Evolutionary conservation across 768 basidiomycete species (phyloP).

Genomic region (Amanita jacksonii): DNA sequence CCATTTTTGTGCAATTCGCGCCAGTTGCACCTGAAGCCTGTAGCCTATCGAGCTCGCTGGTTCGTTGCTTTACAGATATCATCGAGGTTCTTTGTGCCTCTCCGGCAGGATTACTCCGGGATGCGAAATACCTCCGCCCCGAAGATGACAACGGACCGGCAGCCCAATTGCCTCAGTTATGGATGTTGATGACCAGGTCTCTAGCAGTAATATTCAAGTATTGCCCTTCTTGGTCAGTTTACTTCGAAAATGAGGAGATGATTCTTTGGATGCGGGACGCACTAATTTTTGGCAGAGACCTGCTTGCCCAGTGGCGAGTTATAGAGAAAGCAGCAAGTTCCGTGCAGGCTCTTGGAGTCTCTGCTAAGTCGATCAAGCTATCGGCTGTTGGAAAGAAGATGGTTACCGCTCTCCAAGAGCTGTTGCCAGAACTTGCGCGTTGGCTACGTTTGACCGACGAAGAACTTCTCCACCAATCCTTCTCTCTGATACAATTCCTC

Average conservation of each 20-base stretch:
- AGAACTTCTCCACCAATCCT: constrained; percentile 85
- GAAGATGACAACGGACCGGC: constrained; percentile 36
- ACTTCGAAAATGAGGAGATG: constrained; percentile 79
- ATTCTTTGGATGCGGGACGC: constrained; percentile 98
- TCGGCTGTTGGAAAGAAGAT: constrained; percentile 62
- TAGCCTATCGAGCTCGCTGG: constrained; percentile 80
- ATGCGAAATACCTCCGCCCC: constrained; percentile 37
- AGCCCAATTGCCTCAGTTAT: constrained; percentile 56
- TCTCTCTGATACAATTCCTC: constrained; percentile 70
- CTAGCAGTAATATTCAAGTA: constrained; percentile 79
- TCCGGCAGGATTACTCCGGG: constrained; percentile 61
- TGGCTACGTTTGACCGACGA: constrained; percentile 93
- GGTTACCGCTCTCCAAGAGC: constrained; percentile 66
- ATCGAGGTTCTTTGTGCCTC: constrained; percentile 78
- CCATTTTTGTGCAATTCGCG: constrained; percentile 55
- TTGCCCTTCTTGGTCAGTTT: constrained; percentile 75
- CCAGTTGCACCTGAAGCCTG: constrained; percentile 73
- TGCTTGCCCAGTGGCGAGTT: constrained; percentile 71
- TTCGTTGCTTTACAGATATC: constrained; percentile 87
- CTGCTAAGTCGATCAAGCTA: constrained; percentile 29
- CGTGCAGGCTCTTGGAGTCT: constrained; percentile 15
- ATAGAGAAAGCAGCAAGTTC: constrained; percentile 61
- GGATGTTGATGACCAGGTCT: constrained; percentile 74
- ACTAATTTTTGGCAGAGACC: constrained; percentile 82
- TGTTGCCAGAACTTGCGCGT: constrained; percentile 67